These are phyloP conservation scores for Lentinula sp. DNA, from an alignment of 768 basidiomycete species.

Conservation along the genomic window DNA sequence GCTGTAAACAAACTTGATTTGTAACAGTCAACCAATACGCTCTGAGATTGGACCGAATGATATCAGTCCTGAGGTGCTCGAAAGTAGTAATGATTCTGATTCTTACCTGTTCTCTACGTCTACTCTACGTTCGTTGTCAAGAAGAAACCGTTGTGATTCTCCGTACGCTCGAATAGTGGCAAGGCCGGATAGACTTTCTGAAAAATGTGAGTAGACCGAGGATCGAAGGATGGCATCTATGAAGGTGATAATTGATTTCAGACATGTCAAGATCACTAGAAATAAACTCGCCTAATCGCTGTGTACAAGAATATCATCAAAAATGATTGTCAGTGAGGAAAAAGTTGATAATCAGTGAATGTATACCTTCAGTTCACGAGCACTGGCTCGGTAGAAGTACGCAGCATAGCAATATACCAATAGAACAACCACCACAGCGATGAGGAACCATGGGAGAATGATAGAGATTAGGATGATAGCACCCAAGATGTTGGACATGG, in stretches of 20 bases:
- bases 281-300: conserved; percentile 48
- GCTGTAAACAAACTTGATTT: conserved; percentile 51
- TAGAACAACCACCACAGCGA: conserved; percentile 58
- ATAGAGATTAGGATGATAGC: conserved; percentile 76
- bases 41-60: conserved; percentile 21
- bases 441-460: conserved; percentile 79
- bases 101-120: conserved; percentile 77
- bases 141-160: conserved; percentile 67
- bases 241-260: background rate
- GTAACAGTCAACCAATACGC: conserved; percentile 85
- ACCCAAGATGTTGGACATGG: conserved; percentile 61
- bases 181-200: conserved; percentile 82
- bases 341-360: background rate
- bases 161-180: conserved; percentile 87
- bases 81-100: background rate
- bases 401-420: conserved; percentile 66
- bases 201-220: conserved; percentile 87
- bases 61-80: background rate
- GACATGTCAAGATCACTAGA: background rate
- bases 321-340: background rate
- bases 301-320: background rate
- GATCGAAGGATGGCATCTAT: conserved; percentile 81
- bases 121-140: conserved; percentile 68
- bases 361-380: conserved; percentile 76
- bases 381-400: conserved; percentile 78